phyloP scores from a whole-genome alignment of 495 filamentous ascomycete genomes.

The Podospora didyma region DNA sequence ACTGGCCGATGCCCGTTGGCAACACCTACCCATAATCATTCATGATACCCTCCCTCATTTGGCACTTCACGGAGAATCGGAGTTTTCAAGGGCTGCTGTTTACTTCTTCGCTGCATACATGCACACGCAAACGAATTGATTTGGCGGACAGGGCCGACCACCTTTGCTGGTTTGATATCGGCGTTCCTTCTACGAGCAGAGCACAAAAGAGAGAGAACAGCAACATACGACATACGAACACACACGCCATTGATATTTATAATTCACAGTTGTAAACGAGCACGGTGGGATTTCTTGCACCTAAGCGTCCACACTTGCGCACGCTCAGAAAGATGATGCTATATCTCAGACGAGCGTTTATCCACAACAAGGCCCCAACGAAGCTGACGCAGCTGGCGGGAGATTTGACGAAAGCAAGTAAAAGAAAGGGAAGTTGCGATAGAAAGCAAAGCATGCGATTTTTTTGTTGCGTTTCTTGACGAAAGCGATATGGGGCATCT shows the following conservation, averaged over 20 bases:
- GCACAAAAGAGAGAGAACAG: too few species aligned
- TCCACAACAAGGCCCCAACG: not conserved
- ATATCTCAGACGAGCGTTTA: not conserved
- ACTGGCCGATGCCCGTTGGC: slow-evolving; percentile 75
- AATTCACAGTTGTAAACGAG: not conserved
- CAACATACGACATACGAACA: not conserved
- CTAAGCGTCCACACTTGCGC: not conserved
- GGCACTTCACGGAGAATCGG: slow-evolving; percentile 4
- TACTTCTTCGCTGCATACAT: not conserved
- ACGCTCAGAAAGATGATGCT: not conserved
- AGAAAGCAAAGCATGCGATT: not conserved
- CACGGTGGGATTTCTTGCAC: not conserved
- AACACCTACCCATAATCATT: slow-evolving; percentile 23
- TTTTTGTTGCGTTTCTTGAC: too few species aligned
- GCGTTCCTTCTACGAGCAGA: too few species aligned
- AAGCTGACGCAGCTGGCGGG: not conserved
- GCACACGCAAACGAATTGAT: not conserved
- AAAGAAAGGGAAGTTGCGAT: not conserved
- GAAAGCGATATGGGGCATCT: too few species aligned
- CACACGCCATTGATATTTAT: not conserved
- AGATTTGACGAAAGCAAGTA: not conserved
- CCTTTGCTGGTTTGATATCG: not conserved
- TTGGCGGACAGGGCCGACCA: not conserved
- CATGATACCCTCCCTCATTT: slow-evolving; percentile 13
- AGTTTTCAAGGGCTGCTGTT: slow-evolving; percentile 8